Percentiles rank a stretch among this genome's conserved stretches.
phyloP scores from a whole-genome alignment of 805 yeast genomes.

The Cyberlindnera maritima region DNA sequence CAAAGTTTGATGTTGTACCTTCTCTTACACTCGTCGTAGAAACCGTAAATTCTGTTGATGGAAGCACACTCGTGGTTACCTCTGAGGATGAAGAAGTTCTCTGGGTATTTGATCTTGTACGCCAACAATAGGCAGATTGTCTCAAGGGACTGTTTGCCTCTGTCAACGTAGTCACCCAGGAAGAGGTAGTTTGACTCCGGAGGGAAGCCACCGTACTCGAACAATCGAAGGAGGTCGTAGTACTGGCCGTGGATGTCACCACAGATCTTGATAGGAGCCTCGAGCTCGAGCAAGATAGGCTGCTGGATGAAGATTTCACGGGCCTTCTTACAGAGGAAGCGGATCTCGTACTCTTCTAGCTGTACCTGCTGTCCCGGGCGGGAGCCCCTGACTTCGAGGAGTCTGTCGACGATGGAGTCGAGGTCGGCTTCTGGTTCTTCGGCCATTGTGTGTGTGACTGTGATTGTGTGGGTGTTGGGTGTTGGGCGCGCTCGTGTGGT shows the following conservation, averaged over 20 bases:
- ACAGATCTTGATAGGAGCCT: constrained; percentile 93
- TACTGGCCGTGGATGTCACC: constrained; percentile 99
- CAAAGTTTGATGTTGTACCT: constrained; percentile 97
- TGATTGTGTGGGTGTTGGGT: constrained; percentile 10
- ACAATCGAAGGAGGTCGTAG: constrained; percentile 89
- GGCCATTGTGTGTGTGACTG: constrained; percentile 28
- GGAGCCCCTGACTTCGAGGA: constrained; percentile 95
- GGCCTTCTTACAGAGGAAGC: constrained; percentile 94
- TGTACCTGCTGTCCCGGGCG: constrained; percentile 98
- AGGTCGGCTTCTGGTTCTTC: constrained; percentile 81
- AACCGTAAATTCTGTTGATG: constrained; percentile 95
- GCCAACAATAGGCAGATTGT: constrained; percentile 93
- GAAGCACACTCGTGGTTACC: constrained; percentile 99
- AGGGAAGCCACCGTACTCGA: constrained; percentile 98
- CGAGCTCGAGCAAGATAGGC: constrained; percentile 91
- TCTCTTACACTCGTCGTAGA: constrained; percentile 97
- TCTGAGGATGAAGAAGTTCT: constrained; percentile 92
- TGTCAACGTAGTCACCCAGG: constrained; percentile 96
- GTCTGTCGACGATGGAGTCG: constrained; percentile 95
- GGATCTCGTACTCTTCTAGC: constrained; percentile 88
- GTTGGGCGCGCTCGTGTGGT: constrained; percentile 1
- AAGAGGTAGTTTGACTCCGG: constrained; percentile 97
- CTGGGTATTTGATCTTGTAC: constrained; percentile 97
- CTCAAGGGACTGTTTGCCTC: constrained; percentile 97
- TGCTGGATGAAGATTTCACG: constrained; percentile 97